phyloP scores from a whole-genome alignment of 768 basidiomycete species.

The Auriscalpium microsporum region DNA sequence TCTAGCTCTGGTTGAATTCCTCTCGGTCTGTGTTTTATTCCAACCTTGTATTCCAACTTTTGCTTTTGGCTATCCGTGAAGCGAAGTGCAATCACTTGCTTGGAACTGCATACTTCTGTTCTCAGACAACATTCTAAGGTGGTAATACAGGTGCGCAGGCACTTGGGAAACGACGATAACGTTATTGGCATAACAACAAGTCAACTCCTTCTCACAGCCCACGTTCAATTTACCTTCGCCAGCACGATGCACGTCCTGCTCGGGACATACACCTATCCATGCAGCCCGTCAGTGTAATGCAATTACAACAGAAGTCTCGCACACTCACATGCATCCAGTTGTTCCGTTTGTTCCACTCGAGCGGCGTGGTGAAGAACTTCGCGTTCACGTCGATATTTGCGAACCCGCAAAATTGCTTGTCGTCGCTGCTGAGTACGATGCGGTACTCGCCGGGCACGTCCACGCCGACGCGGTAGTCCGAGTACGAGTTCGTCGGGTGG shows the following conservation, averaged over 20 bases:
- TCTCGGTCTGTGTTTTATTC: not conserved
- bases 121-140: no score
- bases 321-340: slow-evolving; percentile 78
- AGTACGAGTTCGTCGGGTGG: slow-evolving; percentile 83
- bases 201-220: not conserved
- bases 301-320: not conserved
- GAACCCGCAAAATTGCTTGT: slow-evolving; percentile 84
- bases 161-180: not conserved
- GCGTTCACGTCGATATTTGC: slow-evolving; percentile 60
- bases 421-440: slow-evolving; percentile 76
- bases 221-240: slow-evolving; percentile 27
- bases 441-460: slow-evolving; percentile 79
- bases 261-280: slow-evolving; percentile 59
- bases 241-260: slow-evolving; percentile 60
- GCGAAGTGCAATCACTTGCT: no score
- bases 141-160: not conserved
- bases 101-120: no score
- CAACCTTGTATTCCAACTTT: no score
- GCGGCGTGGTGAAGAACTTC: slow-evolving; percentile 69
- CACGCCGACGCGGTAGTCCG: slow-evolving; percentile 90
- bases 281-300: not conserved
- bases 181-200: not conserved
- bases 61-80: no score
- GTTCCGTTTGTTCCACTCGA: slow-evolving; percentile 89
- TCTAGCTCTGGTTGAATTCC: not conserved